A percentile compares a stretch with the other conserved stretches of the same genome.
Evolutionary conservation across 139 green algal species (phyloP).

Genomic region (Picochlorum costavermella): DNA sequence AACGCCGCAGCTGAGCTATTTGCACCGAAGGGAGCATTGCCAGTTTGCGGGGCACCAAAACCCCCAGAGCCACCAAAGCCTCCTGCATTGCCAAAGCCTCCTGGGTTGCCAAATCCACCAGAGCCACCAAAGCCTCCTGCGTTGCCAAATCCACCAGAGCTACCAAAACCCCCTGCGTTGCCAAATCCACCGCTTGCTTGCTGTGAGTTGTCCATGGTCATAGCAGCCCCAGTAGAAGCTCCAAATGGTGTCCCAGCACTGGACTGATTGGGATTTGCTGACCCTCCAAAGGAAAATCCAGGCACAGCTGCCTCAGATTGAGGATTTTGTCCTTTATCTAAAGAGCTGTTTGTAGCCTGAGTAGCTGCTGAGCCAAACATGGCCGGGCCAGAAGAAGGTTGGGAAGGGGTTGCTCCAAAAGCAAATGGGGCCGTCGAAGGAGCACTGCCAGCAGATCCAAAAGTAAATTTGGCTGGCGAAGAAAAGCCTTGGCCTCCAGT

Average conservation of each 20-base stretch:
- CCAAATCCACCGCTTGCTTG: too few relatives aligned
- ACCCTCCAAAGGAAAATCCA: not conserved
- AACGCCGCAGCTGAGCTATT: not conserved
- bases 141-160: too few relatives aligned
- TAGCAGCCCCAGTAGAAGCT: not conserved
- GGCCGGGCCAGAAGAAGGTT: not conserved
- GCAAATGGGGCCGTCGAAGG: not conserved
- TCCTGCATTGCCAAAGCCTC: conserved; percentile 6
- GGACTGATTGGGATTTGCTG: not conserved
- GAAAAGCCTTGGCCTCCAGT: not conserved
- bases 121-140: too few relatives aligned
- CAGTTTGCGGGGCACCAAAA: not conserved
- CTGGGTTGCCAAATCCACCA: not conserved
- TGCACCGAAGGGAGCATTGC: conserved; percentile 3
- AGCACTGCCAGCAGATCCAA: not conserved
- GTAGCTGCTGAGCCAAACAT: not conserved
- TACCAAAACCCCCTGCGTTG: too few relatives aligned
- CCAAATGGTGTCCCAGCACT: not conserved
- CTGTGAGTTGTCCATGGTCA: too few relatives aligned
- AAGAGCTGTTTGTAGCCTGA: not conserved
- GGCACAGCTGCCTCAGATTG: not conserved
- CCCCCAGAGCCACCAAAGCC: not conserved
- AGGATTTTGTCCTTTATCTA: not conserved
- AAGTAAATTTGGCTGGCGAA: not conserved
- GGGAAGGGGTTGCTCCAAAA: not conserved